Base-by-base conservation (phyloP, 2,329 filamentous ascomycete species). In the Bipolaris cookei region DNA sequence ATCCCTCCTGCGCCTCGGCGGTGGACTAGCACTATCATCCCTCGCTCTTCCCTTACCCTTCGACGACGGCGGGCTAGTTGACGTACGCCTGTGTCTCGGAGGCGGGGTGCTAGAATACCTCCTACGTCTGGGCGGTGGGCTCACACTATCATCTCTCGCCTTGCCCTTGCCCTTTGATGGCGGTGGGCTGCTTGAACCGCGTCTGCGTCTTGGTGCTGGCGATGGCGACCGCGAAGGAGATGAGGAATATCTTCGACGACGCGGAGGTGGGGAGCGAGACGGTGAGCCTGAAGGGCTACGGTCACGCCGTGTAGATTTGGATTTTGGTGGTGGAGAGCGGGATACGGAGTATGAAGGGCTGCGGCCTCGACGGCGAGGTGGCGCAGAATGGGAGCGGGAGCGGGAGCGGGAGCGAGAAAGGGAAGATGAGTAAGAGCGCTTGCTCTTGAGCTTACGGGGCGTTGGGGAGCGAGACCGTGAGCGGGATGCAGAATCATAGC, bases 401-500 rank as follows among this genome's bases (percentile, higher is more conserved):
- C 64, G 67, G 49, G 67, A 69, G n/a, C 43, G 51, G 18, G 51
- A 69, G n/a, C 43, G 51, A n/a, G 51, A 54, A 21, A 41, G 51
- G 13, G 51, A 54, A 8, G 68, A 71, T 4, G 71, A 70, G 53
- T 70, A 70, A n/a, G 51, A 57, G 18, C 60, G 61, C 18, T 54
- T 60, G 59, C 59, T 60, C 38, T 56, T 59, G 41, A 59, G 30
- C 41, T 62, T 70, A 11, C 67, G 67, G 0, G 66, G 62, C 13
- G 66, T 53, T 6, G 68, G 62, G 2, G 69, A 72, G 30, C 62
- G 64, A 7, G 65, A 68, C n/a, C 63, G 67, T 3, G 65, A 68
- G 45, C 64, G 67, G 7, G 69, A 72, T 38, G 54, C 56, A 2
- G 67, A 68, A 16, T 47, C 54, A 48, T 62, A 71, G 11, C 63